phyloP scores from a whole-genome alignment of 116 monocot genomes.

The Papilionanthe hybrid region DNA sequence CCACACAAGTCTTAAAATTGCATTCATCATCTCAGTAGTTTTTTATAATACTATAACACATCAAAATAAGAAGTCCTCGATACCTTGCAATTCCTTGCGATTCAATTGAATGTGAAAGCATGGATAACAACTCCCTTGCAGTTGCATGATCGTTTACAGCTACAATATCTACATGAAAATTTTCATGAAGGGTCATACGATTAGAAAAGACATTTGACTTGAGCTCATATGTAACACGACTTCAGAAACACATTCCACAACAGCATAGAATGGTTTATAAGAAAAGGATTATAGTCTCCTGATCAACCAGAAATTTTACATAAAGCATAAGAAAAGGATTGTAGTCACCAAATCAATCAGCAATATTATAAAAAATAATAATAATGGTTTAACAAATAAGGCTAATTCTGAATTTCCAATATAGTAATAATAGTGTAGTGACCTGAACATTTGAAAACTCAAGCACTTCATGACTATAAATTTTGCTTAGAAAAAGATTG shows the following conservation, averaged over 20 bases:
- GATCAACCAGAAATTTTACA: not conserved
- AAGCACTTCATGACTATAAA: not conserved
- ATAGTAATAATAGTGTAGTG: not conserved
- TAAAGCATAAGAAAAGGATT: not conserved
- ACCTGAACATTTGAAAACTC: not conserved
- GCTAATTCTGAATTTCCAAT: not conserved
- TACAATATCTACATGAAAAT: conserved; percentile 36
- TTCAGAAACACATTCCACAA: not conserved
- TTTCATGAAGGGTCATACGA: not conserved
- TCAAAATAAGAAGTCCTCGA: not conserved
- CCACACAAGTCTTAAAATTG: not conserved
- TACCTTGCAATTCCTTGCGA: conserved; percentile 32
- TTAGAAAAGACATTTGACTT: not conserved
- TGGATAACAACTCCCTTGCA: conserved; percentile 25
- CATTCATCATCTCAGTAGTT: not conserved
- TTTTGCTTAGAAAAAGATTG: not conserved
- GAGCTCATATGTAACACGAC: not conserved
- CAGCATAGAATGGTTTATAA: not conserved
- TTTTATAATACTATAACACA: not conserved
- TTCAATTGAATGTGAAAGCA: conserved; percentile 44
- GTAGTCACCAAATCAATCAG: not conserved
- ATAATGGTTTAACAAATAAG: not conserved
- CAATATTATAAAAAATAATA: not conserved
- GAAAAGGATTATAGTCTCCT: not conserved
- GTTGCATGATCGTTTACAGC: conserved; percentile 25